Evolutionary conservation across 2,329 filamentous ascomycete species (phyloP).

Genomic region (Aspergillus udagawae): DNA sequence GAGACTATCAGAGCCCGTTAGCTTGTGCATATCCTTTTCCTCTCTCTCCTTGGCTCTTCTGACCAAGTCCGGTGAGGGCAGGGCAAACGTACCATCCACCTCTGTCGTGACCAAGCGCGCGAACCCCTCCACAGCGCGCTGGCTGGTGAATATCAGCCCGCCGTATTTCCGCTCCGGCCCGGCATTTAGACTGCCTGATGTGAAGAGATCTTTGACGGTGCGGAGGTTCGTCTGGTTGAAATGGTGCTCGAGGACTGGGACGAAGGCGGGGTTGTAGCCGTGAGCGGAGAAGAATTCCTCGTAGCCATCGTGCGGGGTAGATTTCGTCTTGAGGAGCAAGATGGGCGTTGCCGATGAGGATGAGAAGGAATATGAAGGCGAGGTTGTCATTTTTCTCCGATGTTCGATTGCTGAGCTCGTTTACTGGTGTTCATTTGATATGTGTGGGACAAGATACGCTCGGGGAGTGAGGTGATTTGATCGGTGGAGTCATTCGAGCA

Average conservation of each 20-base stretch:
- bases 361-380: slow-evolving; percentile 1
- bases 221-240: slow-evolving; percentile 35
- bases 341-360: slow-evolving; percentile 26
- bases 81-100: slow-evolving; percentile 21
- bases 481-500: neutral
- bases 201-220: slow-evolving; percentile 33
- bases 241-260: slow-evolving; percentile 46
- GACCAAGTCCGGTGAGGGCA: neutral
- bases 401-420: neutral
- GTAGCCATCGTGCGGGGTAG: slow-evolving; percentile 42
- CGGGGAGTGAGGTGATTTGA: neutral
- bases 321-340: slow-evolving; percentile 47
- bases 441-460: neutral
- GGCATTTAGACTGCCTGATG: slow-evolving; percentile 24
- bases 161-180: slow-evolving; percentile 33
- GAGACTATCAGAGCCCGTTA: neutral
- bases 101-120: slow-evolving; percentile 30
- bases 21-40: neutral
- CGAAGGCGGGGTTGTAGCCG: slow-evolving; percentile 36
- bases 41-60: too few relatives aligned
- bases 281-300: slow-evolving; percentile 40
- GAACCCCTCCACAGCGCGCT: slow-evolving; percentile 47
- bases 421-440: neutral
- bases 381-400: neutral
- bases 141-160: slow-evolving; percentile 48